phyloP scores from a whole-genome alignment of 495 filamentous ascomycete genomes.

The Copromyces sp. region DNA sequence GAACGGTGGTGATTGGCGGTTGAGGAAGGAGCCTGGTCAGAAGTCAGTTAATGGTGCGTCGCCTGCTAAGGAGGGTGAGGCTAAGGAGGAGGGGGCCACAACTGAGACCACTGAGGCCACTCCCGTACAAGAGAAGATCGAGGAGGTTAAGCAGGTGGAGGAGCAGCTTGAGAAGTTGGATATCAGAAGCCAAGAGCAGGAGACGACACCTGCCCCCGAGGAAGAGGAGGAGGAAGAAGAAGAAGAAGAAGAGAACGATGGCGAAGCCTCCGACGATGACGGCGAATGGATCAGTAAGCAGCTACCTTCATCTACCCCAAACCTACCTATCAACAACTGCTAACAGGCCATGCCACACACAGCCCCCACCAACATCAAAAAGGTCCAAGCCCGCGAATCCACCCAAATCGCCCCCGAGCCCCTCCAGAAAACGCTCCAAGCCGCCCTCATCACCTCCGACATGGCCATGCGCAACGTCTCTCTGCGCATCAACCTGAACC shows the following conservation, averaged over 20 bases:
- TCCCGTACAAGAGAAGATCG: slow-evolving; percentile 3
- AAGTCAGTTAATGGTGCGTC: slow-evolving; percentile 63
- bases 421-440: slow-evolving; percentile 57
- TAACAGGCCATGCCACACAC: neutral
- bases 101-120: slow-evolving; percentile 21
- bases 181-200: neutral
- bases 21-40: slow-evolving; percentile 68
- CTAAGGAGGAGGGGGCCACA: slow-evolving; percentile 22
- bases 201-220: neutral
- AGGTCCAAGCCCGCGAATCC: slow-evolving; percentile 61
- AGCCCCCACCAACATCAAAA: slow-evolving; percentile 78
- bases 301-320: neutral
- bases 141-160: slow-evolving; percentile 37
- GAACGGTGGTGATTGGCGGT: slow-evolving; percentile 68
- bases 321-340: neutral
- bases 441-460: slow-evolving; percentile 83
- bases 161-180: slow-evolving; percentile 11
- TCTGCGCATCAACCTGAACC: slow-evolving; percentile 86
- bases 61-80: slow-evolving; percentile 37
- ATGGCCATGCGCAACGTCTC: slow-evolving; percentile 96
- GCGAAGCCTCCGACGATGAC: slow-evolving; percentile 19
- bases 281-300: slow-evolving; percentile 62
- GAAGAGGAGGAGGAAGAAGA: slow-evolving; percentile 35
- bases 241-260: slow-evolving; percentile 41
- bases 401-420: slow-evolving; percentile 32